Evolutionary conservation across 306 rosid genomes (phyloP), one percentile per base, ranked within the genome.

Genomic region (Castanea mollissima): DNA sequence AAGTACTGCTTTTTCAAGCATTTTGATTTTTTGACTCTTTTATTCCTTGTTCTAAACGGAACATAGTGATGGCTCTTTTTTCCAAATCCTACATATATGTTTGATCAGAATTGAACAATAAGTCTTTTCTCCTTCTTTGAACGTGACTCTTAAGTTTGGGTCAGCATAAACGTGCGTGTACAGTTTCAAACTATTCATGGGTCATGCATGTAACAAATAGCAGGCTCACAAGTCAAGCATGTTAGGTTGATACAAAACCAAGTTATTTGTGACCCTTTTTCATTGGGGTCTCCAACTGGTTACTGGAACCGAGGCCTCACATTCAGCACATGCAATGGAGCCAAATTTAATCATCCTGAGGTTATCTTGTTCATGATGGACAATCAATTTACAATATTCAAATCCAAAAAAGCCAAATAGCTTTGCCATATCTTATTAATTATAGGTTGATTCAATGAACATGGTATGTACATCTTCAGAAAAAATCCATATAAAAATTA

Each of bases 1-100:
- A 85, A 8, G 46, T 41, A 49, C 57, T 78, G 25, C 32, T 76
- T 76, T 64, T 73, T 78, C 52, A 73, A 75, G 79, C 55, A 71
- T 74, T 79, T 78, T 31, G 49, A 44, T 60, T 74, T 3, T 63
- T 44, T 41, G 4, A 35, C 35, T 56, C 21, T 74, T 12, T 6
- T 65, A 71, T 55, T 59, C 55, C 32, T 41, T 81, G 60, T 78
- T 38, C 63, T 14, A 68, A 55, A 68, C 16, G 15, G 35, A 67
- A 20, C 21, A 20, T 35, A 49, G 52, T 20, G 51, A 25, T 29
- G 34, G 52, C 21, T n/a, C 27, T 31, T n/a, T 55, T 38, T 19
- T 7, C 56, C 41, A 4, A 51, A 55, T 25, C 12, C 15, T 27
- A 1, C 41, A 4, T 1, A 25, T 25, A 25, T 25, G 49, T 73